Conservation (phyloP, 176 grass and related monocot species). For the Triticum turgidum region DNA sequence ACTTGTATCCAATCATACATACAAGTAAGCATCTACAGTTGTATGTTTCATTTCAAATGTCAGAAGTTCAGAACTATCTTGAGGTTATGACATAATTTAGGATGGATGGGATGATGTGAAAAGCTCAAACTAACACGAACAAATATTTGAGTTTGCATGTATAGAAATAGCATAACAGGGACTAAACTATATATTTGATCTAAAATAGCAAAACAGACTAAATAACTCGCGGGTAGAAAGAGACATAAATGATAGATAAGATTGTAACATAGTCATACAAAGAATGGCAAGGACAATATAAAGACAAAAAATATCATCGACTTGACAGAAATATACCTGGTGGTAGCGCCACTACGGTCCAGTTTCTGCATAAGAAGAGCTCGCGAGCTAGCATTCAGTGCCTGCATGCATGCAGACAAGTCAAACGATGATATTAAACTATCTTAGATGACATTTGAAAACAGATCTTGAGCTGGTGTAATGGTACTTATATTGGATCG, state of each 20-base stretch:
- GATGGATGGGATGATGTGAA: not conserved
- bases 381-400: conserved; percentile 95
- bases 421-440: conserved; percentile 8
- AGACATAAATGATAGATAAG: not conserved
- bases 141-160: not conserved
- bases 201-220: not conserved
- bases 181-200: not conserved
- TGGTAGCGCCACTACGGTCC: conserved; percentile 72
- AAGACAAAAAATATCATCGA: conserved; percentile 23
- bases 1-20: not conserved
- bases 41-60: not conserved
- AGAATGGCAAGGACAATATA: not conserved
- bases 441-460: not conserved
- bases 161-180: too few relatives aligned
- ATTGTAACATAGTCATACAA: not conserved
- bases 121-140: not conserved
- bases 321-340: conserved; percentile 51
- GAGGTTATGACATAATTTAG: not conserved
- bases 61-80: not conserved
- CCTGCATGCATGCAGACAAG: conserved; percentile 43
- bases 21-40: conserved; percentile 12
- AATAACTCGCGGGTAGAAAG: not conserved
- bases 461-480: not conserved
- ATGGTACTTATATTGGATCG: too few relatives aligned
- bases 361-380: conserved; percentile 97